phyloP scores from a whole-genome alignment of 345 rosid genomes.

The Populus davidiana region DNA sequence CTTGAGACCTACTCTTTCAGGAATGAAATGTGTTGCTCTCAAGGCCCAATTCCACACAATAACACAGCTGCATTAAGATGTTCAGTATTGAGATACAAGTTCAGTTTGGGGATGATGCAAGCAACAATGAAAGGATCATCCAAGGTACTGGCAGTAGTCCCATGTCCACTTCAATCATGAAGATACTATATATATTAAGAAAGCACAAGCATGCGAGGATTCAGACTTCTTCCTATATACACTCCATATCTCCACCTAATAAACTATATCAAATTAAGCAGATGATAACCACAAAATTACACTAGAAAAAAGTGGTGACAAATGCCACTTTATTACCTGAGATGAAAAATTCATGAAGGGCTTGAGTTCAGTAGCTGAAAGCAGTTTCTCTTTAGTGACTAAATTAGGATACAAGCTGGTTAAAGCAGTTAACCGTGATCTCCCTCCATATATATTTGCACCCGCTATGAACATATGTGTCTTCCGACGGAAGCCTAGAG shows the following conservation, averaged over 20 bases:
- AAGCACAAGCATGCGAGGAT: background rate
- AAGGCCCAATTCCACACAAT: background rate
- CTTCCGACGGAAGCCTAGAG: slow-evolving; percentile 82
- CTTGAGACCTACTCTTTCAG: background rate
- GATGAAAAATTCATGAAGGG: slow-evolving; percentile 87
- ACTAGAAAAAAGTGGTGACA: background rate
- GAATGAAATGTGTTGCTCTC: background rate
- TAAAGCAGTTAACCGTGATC: slow-evolving; percentile 58
- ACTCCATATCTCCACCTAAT: background rate
- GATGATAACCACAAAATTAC: background rate
- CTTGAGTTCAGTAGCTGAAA: slow-evolving; percentile 64
- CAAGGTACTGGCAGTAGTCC: background rate
- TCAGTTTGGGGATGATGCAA: background rate
- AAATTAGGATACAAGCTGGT: slow-evolving; percentile 78
- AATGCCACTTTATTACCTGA: slow-evolving; percentile 47
- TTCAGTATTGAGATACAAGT: background rate
- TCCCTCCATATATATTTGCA: slow-evolving; percentile 82
- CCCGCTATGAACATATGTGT: slow-evolving; percentile 84
- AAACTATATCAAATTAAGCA: background rate
- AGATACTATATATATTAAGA: background rate
- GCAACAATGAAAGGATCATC: background rate
- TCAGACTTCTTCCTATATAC: background rate
- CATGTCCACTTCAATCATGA: background rate
- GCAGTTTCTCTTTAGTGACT: slow-evolving; percentile 87
- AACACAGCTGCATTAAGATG: background rate